Percentiles rank a stretch among this genome's conserved stretches.
These are phyloP conservation scores for Celoporthe dispersa DNA, from an alignment of 2,329 filamentous ascomycete species.

Conservation along the genomic window DNA sequence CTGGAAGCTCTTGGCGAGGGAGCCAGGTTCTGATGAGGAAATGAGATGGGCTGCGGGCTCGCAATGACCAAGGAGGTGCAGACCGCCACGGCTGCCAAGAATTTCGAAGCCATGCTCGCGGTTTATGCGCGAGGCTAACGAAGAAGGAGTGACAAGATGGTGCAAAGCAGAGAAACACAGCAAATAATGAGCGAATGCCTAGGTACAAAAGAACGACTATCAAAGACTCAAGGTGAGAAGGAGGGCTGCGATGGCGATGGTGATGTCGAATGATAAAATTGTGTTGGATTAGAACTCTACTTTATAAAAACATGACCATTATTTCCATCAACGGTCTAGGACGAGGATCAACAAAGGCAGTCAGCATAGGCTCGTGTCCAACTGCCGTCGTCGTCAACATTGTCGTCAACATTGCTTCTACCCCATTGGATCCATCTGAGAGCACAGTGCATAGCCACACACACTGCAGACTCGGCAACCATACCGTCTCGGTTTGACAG, in stretches of 20 bases:
- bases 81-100: neutral
- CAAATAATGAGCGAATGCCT: neutral
- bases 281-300: neutral
- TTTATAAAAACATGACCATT: neutral
- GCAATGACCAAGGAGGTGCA: neutral
- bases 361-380: neutral
- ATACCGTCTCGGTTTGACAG: neutral
- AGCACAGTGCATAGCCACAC: neutral
- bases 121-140: neutral
- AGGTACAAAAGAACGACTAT: neutral
- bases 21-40: too few species aligned
- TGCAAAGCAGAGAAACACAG: too few species aligned
- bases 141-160: too few species aligned
- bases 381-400: conserved; percentile 6
- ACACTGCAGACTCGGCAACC: neutral
- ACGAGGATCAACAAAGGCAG: neutral
- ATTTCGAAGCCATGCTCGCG: neutral
- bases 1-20: neutral
- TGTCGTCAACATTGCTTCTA: neutral
- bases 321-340: neutral
- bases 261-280: neutral
- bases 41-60: neutral
- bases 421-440: neutral
- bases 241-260: neutral
- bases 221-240: neutral